Base-by-base conservation (phyloP, 148 eudicot genomes). In the Cornus controversa region DNA sequence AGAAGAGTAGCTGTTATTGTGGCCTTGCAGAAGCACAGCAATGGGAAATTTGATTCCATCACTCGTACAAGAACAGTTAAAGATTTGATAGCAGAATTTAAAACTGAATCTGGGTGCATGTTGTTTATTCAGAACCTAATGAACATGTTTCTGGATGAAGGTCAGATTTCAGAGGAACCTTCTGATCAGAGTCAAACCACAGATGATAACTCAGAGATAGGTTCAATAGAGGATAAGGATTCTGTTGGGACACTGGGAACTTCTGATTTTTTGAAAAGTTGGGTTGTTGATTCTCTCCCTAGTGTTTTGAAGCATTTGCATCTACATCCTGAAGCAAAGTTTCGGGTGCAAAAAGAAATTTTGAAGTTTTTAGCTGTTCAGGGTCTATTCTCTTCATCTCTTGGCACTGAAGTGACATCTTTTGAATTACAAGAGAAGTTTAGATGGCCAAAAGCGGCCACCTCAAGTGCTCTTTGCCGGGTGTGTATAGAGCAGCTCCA, bases 401-500 rank as follows among this genome's bases (percentile, higher is more conserved):
- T 93, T 76, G 99, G 98, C 63, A 88, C 98, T 28, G 97, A 96
- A 83, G 91, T 96, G 69, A 96, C 98, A 72, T 96, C 99, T 78
- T 96, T 96, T 82, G 98, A 96, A 78, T 75, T 96, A 70, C 86
- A 90, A 75, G 99, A 96, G 82, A 93, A 87, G 79, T 90, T 96
- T 74, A 83, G 88, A 74, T 96, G 99, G 99, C 99, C 99, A 23
- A 96, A 89, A 83, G 85, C 89, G 1, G 84, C 97, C 37, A 92
- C 84, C 74, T 94, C 99, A 24, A 89, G 84, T 89, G 86, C 97
- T 80, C 93, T 93, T 78, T 86, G 89, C 68, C 83, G 85, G 83
- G 85, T 92, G 88, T 93, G 99, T 74, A 84, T 96, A 78, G 99
- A 92, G 77, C 98, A 96, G 82, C 89, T 96, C n/a, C 97, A 96